Conservation (phyloP, 176 grass and related monocot genomes). For the Musa itinerans region DNA sequence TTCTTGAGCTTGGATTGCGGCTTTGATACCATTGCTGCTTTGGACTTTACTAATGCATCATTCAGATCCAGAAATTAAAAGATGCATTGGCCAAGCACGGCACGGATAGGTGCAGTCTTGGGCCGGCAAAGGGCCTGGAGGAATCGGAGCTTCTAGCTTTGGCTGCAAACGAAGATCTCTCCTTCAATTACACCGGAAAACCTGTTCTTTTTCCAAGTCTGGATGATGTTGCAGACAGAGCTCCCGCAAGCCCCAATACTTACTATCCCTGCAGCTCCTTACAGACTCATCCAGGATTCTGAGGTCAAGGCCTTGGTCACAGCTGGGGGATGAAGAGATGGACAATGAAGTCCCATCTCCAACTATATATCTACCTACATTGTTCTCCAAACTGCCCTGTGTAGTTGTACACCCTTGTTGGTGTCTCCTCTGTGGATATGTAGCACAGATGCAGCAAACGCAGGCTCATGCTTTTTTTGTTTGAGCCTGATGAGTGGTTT, state of each 20-base stretch:
- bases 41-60: not conserved
- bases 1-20: not conserved
- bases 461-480: not conserved
- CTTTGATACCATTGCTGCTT: not conserved
- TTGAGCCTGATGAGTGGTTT: not conserved
- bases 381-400: not conserved
- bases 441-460: not conserved
- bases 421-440: not conserved
- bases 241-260: too few species aligned
- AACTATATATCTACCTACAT: not conserved
- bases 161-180: constrained; percentile 5
- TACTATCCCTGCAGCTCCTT: not conserved
- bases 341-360: not conserved
- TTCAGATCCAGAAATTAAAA: constrained; percentile 10
- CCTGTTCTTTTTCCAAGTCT: not conserved
- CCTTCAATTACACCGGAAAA: not conserved
- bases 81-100: constrained; percentile 12
- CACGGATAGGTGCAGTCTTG: not conserved
- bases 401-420: not conserved
- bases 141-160: constrained; percentile 1
- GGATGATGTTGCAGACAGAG: not conserved
- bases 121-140: constrained; percentile 4
- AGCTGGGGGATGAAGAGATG: not conserved
- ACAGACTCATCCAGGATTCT: not conserved
- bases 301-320: not conserved